phyloP scores from a whole-genome alignment of 257 asterid genomes.

The Ajuga chamaepitys region DNA sequence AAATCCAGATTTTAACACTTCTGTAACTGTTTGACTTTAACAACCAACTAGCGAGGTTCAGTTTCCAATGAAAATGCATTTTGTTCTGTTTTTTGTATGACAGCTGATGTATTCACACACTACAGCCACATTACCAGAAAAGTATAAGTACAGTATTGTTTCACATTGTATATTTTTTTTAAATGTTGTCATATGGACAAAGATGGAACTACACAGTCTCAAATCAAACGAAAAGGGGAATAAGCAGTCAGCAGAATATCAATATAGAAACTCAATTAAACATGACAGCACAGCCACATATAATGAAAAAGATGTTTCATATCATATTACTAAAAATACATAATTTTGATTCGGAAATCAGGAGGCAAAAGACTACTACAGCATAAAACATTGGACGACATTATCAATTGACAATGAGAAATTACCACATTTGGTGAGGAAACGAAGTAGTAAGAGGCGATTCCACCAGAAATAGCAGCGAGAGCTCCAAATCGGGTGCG shows the following conservation, averaged over 20 bases:
- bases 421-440: slow-evolving; percentile 60
- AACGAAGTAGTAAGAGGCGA: slow-evolving; percentile 49
- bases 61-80: not conserved
- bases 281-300: not conserved
- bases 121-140: not conserved
- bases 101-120: not conserved
- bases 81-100: not conserved
- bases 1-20: not conserved
- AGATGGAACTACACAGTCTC: not conserved
- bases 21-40: not conserved
- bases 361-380: not conserved
- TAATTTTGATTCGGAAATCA: not conserved
- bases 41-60: not conserved
- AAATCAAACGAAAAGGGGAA: not conserved
- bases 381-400: slow-evolving; percentile 7
- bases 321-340: not conserved
- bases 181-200: too few relatives aligned
- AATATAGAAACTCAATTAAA: not conserved
- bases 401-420: slow-evolving; percentile 5
- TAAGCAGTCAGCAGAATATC: not conserved
- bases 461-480: slow-evolving; percentile 71
- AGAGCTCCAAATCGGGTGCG: slow-evolving; percentile 66
- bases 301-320: not conserved
- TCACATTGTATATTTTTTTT: too few relatives aligned
- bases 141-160: not conserved